Conservation (phyloP, 2,329 filamentous ascomycete species). For the Fusarium drepaniforme region DNA sequence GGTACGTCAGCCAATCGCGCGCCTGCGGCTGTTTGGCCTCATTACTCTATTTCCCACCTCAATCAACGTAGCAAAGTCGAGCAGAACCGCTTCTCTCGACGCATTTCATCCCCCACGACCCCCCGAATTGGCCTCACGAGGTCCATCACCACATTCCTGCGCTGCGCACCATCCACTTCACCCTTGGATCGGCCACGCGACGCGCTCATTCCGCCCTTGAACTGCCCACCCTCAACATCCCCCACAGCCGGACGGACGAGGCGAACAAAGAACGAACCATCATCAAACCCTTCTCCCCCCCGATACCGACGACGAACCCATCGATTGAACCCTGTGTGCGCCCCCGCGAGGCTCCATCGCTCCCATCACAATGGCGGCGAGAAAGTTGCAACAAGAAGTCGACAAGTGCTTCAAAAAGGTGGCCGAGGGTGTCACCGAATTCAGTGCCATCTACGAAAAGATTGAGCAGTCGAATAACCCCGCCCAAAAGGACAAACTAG, state of each 20-base stretch:
- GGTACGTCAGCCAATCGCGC: conserved; percentile 39
- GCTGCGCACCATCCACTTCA: conserved; percentile 24
- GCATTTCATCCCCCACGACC: conserved; percentile 33
- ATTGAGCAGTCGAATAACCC: conserved; percentile 92
- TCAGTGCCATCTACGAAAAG: conserved; percentile 97
- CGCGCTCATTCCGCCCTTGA: conserved; percentile 22
- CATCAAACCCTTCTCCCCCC: neutral
- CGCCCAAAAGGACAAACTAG: conserved; percentile 97
- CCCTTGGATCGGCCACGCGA: conserved; percentile 22
- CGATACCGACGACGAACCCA: conserved; percentile 13
- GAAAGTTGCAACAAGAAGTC: conserved; percentile 97
- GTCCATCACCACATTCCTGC: conserved; percentile 20
- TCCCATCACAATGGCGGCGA: conserved; percentile 81
- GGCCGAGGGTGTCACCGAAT: conserved; percentile 89
- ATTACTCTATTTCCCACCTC: conserved; percentile 41
- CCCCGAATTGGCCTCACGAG: conserved; percentile 37
- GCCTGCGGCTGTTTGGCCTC: conserved; percentile 36
- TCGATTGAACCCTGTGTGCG: conserved; percentile 23
- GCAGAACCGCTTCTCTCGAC: conserved; percentile 29
- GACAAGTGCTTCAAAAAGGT: conserved; percentile 99
- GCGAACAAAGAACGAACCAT: conserved; percentile 25
- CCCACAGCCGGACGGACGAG: conserved; percentile 22
- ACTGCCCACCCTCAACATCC: conserved; percentile 24
- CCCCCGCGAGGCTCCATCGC: conserved; percentile 30
- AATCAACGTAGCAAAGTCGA: conserved; percentile 33